phyloP scores from a whole-genome alignment of 768 basidiomycete species.

The Phaeolepiota aurea region DNA sequence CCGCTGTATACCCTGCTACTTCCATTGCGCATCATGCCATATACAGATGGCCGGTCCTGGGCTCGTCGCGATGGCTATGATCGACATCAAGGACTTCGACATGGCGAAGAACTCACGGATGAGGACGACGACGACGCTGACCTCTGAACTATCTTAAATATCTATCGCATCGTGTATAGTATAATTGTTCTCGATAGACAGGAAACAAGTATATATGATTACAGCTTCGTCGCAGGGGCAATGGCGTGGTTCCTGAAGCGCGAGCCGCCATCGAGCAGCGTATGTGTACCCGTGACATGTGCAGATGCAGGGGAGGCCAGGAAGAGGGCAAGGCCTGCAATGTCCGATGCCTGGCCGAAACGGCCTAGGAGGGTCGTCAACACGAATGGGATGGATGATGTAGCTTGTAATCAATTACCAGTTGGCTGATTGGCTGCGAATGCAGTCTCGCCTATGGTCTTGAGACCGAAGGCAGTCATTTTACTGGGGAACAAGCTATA shows the following conservation, averaged over 20 bases:
- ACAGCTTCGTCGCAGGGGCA: slow-evolving; percentile 26
- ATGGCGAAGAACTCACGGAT: slow-evolving; percentile 84
- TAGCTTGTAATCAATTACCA: slow-evolving; percentile 25
- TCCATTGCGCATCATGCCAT: slow-evolving; percentile 72
- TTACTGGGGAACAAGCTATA: slow-evolving; percentile 61
- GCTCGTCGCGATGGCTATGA: slow-evolving; percentile 59
- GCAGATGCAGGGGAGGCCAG: slow-evolving; percentile 63
- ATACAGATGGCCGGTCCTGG: slow-evolving; percentile 81
- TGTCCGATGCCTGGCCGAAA: slow-evolving; percentile 53
- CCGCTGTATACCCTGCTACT: slow-evolving; percentile 73
- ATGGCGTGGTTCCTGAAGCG: slow-evolving; percentile 20
- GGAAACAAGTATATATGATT: slow-evolving; percentile 7
- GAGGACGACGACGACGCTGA: slow-evolving; percentile 53
- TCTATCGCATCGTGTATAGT: too few relatives aligned
- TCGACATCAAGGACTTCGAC: slow-evolving; percentile 51
- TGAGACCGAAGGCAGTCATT: slow-evolving; percentile 74
- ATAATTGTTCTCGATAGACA: too few relatives aligned
- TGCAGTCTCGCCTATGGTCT: slow-evolving; percentile 40
- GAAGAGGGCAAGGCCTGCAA: slow-evolving; percentile 66
- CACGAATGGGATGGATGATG: not conserved
- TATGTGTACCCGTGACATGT: slow-evolving; percentile 70
- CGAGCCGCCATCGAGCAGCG: slow-evolving; percentile 63
- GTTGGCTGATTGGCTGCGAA: slow-evolving; percentile 54
- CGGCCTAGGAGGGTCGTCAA: slow-evolving; percentile 37
- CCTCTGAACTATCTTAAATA: too few relatives aligned